Base-by-base conservation (phyloP, 306 rosid genomes). In the Lotus japonicus region DNA sequence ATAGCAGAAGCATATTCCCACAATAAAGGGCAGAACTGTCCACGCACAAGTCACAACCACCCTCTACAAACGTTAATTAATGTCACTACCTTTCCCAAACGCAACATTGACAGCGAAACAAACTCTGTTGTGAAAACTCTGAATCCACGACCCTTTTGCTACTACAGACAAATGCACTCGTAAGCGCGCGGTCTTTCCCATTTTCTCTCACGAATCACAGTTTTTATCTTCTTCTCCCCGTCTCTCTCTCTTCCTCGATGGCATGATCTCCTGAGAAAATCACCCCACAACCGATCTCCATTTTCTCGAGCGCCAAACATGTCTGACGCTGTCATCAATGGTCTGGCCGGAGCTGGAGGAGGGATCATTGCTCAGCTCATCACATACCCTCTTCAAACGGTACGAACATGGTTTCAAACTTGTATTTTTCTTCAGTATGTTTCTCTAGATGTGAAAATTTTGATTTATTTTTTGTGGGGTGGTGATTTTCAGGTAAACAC, bases 321-420 rank as follows among this genome's bases (percentile, higher is more conserved):
- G 99, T 94, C 97, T 10, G 97, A 90, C 76, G 99, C 97, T 53
- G 72, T 90, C 92, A 94, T 94, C 86, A 94, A 90, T 81, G 99
- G 97, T 2, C 68, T 94, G 56, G 92, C 97, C 58, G 99, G 99
- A 57, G 99, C 96, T 62, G 97, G 97, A 11, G 99, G 96, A 35
- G 99, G 97, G 82, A 90, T 94, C 94, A 90, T 94, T 51, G 97
- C 99, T 26, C 97, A 94, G 80, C 90, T 94, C 73, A 86, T 94
- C 81, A 90, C 99, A 0, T 94, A 94, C 74, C 99, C 99, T 80
- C 99, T 94, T 74, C 96, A 88, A 76, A 94, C 97, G 43, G 97
- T 90, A 82, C 11, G 68, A 11, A 0, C 56, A 52, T 15, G 7
- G 3, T 39, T 42, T 64, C 51, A 9, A 38, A 44, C 2, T 35